Percentiles rank a stretch among this genome's conserved stretches.
Evolutionary conservation across 2,329 filamentous ascomycete species (phyloP).

Genomic region (Aspergillus hortae): DNA sequence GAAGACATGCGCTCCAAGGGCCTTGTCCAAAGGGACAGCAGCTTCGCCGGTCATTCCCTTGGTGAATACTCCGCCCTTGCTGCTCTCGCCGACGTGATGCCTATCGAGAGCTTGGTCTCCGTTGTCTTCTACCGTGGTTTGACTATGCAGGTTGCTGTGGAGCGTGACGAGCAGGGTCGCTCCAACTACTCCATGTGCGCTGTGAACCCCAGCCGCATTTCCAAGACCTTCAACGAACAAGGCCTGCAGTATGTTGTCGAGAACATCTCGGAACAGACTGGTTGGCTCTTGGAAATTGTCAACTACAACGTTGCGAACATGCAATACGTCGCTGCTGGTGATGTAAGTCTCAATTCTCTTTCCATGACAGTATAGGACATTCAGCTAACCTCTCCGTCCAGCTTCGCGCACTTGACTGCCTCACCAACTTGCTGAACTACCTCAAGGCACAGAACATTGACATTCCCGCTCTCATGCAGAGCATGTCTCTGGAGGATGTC

Average conservation of each 20-base stretch:
- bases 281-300: conserved; percentile 97
- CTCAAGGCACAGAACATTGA: conserved; percentile 97
- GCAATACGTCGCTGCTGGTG: conserved; percentile 67
- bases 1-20: conserved; percentile 99
- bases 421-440: conserved; percentile 84
- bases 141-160: conserved; percentile 98
- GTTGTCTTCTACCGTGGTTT: conserved; percentile 98
- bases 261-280: conserved; percentile 89
- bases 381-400: conserved; percentile 23
- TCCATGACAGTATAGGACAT: neutral
- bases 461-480: conserved; percentile 87
- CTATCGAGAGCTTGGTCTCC: conserved; percentile 97
- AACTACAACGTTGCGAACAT: conserved; percentile 79
- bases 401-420: conserved; percentile 61
- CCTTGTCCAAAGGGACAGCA: conserved; percentile 91
- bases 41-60: conserved; percentile 94
- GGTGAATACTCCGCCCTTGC: conserved; percentile 98
- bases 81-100: conserved; percentile 96
- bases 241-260: conserved; percentile 95
- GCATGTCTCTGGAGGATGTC: conserved; percentile 81
- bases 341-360: conserved; percentile 41
- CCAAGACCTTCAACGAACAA: conserved; percentile 97
- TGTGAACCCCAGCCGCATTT: conserved; percentile 96
- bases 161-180: conserved; percentile 85
- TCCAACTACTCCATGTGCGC: conserved; percentile 99